phyloP scores from a whole-genome alignment of 2,329 filamentous ascomycete genomes.

The Penicillium hesseltinei region DNA sequence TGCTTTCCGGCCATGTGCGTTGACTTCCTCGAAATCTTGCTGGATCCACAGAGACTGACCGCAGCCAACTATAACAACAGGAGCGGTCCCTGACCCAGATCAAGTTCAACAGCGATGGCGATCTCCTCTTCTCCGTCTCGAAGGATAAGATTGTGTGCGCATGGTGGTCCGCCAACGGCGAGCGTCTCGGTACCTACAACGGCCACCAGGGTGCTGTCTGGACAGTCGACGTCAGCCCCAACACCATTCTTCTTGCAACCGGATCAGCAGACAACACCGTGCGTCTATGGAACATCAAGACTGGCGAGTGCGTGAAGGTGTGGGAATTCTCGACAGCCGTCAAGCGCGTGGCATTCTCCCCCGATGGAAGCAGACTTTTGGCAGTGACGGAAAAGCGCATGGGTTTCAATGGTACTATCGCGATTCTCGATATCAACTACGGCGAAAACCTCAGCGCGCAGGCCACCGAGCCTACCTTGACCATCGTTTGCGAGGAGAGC shows the following conservation, averaged over 20 bases:
- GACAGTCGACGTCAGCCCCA: conserved; percentile 96
- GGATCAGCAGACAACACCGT: conserved; percentile 98
- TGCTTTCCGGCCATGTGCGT: conserved; percentile 85
- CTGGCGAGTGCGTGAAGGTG: conserved; percentile 87
- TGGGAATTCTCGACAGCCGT: conserved; percentile 98
- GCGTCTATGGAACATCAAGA: conserved; percentile 92
- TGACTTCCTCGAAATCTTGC: conserved; percentile 14
- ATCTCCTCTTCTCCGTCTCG: conserved; percentile 90
- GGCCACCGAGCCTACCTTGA: conserved; percentile 75
- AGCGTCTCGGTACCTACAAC: conserved; percentile 93
- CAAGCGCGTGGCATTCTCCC: conserved; percentile 96
- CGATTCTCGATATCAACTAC: conserved; percentile 83
- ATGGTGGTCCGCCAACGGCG: conserved; percentile 97
- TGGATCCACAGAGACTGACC: conserved; percentile 28
- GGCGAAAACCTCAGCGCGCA: conserved; percentile 77
- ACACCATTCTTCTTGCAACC: conserved; percentile 85
- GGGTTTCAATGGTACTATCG: conserved; percentile 91
- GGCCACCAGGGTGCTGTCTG: conserved; percentile 98
- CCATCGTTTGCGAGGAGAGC: conserved; percentile 90
- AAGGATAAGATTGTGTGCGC: conserved; percentile 97
- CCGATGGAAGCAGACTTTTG: conserved; percentile 85
- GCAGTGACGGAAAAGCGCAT: conserved; percentile 98
- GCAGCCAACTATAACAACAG: conserved; percentile 39
- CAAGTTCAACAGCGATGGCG: conserved; percentile 92
- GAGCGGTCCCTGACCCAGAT: conserved; percentile 95